Conservation (phyloP, 148 eudicot species). For the Dianthus caryophyllus region DNA sequence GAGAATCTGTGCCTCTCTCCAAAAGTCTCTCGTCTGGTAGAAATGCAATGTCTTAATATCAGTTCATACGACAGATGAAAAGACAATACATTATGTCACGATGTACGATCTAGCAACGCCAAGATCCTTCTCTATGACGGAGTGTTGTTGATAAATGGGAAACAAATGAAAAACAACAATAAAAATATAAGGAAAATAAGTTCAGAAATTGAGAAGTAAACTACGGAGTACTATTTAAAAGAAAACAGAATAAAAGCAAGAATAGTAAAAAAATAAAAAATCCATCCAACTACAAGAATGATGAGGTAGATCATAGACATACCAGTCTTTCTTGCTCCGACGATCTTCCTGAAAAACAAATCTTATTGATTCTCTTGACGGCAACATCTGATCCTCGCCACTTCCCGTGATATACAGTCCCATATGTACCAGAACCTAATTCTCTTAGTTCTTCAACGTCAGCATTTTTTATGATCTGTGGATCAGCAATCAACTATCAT, state of each 20-base stretch:
- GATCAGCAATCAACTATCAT: constrained; percentile 22
- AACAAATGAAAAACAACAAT: not conserved
- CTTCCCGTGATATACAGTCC: constrained; percentile 94
- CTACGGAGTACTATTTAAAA: no score
- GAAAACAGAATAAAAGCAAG: not conserved
- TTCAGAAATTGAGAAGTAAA: no score
- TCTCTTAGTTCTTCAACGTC: constrained; percentile 89
- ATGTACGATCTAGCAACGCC: not conserved
- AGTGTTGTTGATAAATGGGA: no score
- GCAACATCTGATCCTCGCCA: constrained; percentile 99
- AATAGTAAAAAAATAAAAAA: not conserved
- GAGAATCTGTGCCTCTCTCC: constrained; percentile 94
- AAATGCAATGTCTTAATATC: constrained; percentile 1
- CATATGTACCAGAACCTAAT: constrained; percentile 94
- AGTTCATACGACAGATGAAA: not conserved
- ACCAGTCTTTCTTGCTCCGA: constrained; percentile 93
- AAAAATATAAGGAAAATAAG: not conserved
- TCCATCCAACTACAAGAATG: not conserved
- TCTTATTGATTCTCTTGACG: constrained; percentile 80
- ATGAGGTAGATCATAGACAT: constrained; percentile 17
- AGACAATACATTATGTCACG: not conserved
- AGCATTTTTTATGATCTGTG: constrained; percentile 74
- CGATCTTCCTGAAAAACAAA: constrained; percentile 90
- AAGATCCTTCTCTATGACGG: not conserved
- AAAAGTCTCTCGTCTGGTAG: constrained; percentile 73